A percentile compares a stretch with the other conserved stretches of the same genome.
Conservation (phyloP, 257 asterid genomes). For the Primulina eburnea region DNA sequence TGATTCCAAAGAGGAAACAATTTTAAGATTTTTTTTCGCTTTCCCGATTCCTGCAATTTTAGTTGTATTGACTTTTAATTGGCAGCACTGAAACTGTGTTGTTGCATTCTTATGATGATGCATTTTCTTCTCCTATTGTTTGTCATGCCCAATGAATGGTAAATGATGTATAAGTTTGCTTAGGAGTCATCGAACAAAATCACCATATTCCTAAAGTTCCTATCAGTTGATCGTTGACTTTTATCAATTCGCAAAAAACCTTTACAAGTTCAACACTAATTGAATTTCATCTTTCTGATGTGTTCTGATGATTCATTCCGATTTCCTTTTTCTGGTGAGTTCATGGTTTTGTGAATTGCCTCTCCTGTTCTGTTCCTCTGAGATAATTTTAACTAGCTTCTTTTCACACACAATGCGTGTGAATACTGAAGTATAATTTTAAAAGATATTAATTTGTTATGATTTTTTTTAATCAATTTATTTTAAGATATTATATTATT, state of each 20-base stretch:
- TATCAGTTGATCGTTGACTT: not conserved
- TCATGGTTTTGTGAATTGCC: not conserved
- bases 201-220: not conserved
- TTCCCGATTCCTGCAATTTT: not conserved
- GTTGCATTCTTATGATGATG: not conserved
- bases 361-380: not conserved
- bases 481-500: too few relatives aligned
- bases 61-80: not conserved
- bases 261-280: slow-evolving; percentile 1
- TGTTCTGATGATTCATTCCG: slow-evolving; percentile 7
- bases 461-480: too few relatives aligned
- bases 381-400: too few relatives aligned
- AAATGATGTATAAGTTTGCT: not conserved
- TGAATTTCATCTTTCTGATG: slow-evolving; percentile 7
- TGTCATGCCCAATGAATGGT: not conserved
- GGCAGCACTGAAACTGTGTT: not conserved
- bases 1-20: not conserved
- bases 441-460: too few relatives aligned
- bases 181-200: not conserved
- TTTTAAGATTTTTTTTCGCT: not conserved
- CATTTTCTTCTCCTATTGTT: not conserved
- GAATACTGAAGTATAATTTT: too few relatives aligned
- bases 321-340: not conserved
- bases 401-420: too few relatives aligned
- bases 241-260: not conserved